Base-by-base conservation (phyloP, 352 stramenopile genomes). In the Sclerospora graminicola region DNA sequence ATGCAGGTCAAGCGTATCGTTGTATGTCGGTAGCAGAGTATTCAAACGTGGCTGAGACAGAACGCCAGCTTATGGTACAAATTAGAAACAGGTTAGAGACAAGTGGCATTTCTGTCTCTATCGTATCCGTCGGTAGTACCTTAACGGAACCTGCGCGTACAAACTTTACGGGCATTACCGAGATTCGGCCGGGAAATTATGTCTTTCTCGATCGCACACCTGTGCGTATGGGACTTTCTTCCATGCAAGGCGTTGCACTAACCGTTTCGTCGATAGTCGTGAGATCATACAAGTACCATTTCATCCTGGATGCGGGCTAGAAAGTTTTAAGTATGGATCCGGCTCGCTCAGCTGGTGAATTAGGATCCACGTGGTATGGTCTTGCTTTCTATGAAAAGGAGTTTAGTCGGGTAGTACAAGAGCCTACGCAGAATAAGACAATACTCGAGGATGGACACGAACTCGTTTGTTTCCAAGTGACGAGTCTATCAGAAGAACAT, bases 151-250 rank as follows among this genome's bases (percentile, higher is more conserved):
- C 69, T 1, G 63, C 60, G 31, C 69, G 76, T 18, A 67, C 69
- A 47, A 70, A 61, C 37, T 88, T 84, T 28, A 57, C 54, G 1
- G 76, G 72, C 11, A 83, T 88, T 51, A 88, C 72, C 0, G 76
- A 85, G 61, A 79, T 85, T 39, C 76, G 73, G 5, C 70, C 72
- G 8, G 76, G 72, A 20, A 88, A 85, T 55, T 85, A 84, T 32
- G 65, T 85, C 8, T 88, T 88, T 40, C 48, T 83, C 9, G 76
- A 88, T 41, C 76, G 76, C 41, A 88, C 76, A 13, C 76, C 76
- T 5, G 66, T 88, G 20, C 60, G 66, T 27, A 85, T 83, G 32
- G 76, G 76, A 1, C 37, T 85, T 9, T 78, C 66, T 36, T 70
- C 55, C 10, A 56, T 84, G 37, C 46, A 82, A 45, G 59, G 83